These are phyloP conservation scores for Panicum miliaceum DNA, from an alignment of 176 grass and related monocot genomes.

Conservation along the genomic window DNA sequence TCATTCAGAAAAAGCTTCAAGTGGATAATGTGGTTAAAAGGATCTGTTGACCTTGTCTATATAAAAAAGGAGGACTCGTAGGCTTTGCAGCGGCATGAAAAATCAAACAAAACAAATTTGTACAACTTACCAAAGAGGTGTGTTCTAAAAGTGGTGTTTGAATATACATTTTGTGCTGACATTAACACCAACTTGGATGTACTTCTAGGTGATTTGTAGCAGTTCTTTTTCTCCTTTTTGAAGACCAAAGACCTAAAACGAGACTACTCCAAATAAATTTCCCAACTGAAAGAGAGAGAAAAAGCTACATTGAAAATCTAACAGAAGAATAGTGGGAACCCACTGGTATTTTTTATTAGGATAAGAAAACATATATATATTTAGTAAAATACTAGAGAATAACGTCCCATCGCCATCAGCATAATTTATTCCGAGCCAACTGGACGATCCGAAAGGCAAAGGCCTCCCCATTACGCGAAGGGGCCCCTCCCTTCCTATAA, in stretches of 20 bases:
- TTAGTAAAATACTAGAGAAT: neutral
- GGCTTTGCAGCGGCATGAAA: neutral
- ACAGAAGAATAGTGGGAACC: neutral
- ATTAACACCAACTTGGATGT: neutral
- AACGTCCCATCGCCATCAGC: slow-evolving; percentile 7
- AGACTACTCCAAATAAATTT: neutral
- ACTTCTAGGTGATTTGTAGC: neutral
- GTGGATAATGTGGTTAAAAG: neutral
- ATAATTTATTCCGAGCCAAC: slow-evolving; percentile 34
- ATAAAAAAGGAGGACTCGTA: too few relatives aligned
- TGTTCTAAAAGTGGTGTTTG: neutral
- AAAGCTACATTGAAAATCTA: neutral
- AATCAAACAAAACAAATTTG: neutral
- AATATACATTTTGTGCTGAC: neutral
- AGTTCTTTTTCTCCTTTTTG: neutral
- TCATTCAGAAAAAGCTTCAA: neutral
- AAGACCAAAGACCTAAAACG: neutral
- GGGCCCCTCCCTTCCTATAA: slow-evolving; percentile 35
- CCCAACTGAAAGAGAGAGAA: neutral
- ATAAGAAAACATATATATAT: neutral
- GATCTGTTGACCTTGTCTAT: too few relatives aligned
- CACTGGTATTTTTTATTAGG: neutral
- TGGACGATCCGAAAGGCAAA: slow-evolving; percentile 28
- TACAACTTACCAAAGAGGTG: neutral
- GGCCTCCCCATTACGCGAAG: slow-evolving; percentile 1